Percentiles rank a stretch among this genome's conserved stretches.
phyloP scores from a whole-genome alignment of 495 filamentous ascomycete species.

The Cudoniella acicularis region DNA sequence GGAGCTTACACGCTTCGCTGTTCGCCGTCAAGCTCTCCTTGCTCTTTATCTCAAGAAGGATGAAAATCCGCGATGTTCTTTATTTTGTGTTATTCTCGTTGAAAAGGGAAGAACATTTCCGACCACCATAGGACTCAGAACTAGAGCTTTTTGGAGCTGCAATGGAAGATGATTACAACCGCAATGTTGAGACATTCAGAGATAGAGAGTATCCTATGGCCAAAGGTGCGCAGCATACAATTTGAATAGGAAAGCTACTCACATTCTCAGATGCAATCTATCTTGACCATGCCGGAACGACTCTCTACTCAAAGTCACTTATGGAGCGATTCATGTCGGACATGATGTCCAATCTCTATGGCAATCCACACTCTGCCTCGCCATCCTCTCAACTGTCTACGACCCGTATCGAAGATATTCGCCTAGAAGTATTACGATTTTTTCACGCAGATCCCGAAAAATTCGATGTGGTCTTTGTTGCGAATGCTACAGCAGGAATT shows the following conservation, averaged over 20 bases:
- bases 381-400: conserved; percentile 74
- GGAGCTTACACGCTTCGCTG: conserved; percentile 6
- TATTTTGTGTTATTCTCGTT: conserved; percentile 9
- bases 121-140: conserved; percentile 7
- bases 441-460: conserved; percentile 80
- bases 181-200: conserved; percentile 63
- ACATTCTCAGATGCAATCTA: conserved; percentile 62
- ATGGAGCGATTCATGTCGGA: conserved; percentile 73
- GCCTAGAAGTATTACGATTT: conserved; percentile 67
- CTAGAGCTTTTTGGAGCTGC: neutral
- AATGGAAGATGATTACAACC: conserved; percentile 51
- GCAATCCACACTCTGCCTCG: conserved; percentile 90
- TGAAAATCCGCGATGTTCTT: conserved; percentile 10
- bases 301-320: conserved; percentile 73
- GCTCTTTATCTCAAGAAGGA: conserved; percentile 11
- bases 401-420: conserved; percentile 68
- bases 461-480: conserved; percentile 88
- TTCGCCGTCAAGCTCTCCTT: neutral
- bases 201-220: conserved; percentile 78
- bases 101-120: conserved; percentile 1
- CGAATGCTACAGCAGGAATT: conserved; percentile 88
- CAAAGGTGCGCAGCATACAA: conserved; percentile 49
- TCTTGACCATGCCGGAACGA: conserved; percentile 91
- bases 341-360: conserved; percentile 75
- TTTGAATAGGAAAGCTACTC: conserved; percentile 1